Conservation (phyloP, 148 eudicot genomes). For the Rhododendron ovatum region DNA sequence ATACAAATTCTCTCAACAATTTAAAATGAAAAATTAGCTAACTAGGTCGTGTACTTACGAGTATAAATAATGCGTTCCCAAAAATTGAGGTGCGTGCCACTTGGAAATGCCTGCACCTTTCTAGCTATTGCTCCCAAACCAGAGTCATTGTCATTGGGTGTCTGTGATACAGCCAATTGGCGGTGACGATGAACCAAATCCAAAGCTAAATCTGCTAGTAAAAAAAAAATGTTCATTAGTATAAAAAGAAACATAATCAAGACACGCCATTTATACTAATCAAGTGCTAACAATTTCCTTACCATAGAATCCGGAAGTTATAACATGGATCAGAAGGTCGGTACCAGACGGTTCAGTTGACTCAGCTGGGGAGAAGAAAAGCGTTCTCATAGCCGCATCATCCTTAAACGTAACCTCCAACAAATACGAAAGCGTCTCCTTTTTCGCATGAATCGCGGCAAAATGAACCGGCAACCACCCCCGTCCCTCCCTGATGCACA, state of each 20-base stretch:
- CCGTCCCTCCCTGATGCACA: not conserved
- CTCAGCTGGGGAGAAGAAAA: not conserved
- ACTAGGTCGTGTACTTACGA: not conserved
- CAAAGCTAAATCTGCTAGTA: not conserved
- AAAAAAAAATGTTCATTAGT: not conserved
- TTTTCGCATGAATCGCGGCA: not conserved
- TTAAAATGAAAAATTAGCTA: too few species aligned
- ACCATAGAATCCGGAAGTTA: constrained; percentile 1
- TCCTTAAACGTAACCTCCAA: not conserved
- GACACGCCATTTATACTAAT: not conserved
- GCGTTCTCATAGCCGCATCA: not conserved
- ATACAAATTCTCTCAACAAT: too few species aligned
- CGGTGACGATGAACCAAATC: not conserved
- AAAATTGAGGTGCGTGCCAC: not conserved
- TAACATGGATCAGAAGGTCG: not conserved
- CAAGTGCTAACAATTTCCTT: not conserved
- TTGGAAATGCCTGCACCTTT: not conserved
- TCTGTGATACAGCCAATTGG: not conserved
- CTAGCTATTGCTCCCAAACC: not conserved
- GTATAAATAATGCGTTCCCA: not conserved
- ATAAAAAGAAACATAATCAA: not conserved
- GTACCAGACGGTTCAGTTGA: not conserved
- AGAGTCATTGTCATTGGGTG: not conserved
- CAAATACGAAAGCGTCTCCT: not conserved
- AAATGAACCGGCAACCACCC: not conserved